These are phyloP conservation scores for Tephrocybe sp. DNA, from an alignment of 768 basidiomycete genomes.

Conservation along the genomic window DNA sequence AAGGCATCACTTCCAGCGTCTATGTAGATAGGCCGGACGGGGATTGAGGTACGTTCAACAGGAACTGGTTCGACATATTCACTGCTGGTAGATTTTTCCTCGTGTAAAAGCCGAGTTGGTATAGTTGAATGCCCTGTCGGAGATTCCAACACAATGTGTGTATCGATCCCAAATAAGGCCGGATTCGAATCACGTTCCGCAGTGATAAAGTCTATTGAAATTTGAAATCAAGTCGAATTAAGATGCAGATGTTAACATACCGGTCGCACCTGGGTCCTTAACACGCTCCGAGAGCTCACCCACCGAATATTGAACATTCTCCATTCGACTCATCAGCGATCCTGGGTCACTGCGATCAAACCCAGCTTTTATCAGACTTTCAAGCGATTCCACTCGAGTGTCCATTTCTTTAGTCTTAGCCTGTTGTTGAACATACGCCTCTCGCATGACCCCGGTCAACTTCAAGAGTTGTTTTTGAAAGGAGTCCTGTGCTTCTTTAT, in stretches of 20 bases:
- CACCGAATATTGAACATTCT: conserved; percentile 19
- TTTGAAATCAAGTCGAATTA: background rate
- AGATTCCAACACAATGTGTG: background rate
- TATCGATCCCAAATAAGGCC: background rate
- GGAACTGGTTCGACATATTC: background rate
- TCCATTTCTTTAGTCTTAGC: background rate
- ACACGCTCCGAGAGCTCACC: conserved; percentile 21
- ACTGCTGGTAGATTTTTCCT: background rate
- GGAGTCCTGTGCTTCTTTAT: conserved; percentile 10
- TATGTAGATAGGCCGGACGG: background rate
- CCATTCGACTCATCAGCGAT: conserved; percentile 16
- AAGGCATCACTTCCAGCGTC: conserved; percentile 1
- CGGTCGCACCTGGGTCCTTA: conserved; percentile 21
- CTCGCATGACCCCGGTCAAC: conserved; percentile 13
- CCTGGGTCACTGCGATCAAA: conserved; percentile 14
- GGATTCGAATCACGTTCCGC: background rate
- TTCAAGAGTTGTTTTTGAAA: conserved; percentile 7
- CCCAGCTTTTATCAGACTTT: conserved; percentile 17
- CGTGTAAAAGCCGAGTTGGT: no score
- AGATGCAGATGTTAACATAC: background rate
- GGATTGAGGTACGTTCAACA: background rate
- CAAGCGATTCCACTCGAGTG: conserved; percentile 17
- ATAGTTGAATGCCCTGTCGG: background rate
- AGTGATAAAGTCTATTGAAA: background rate
- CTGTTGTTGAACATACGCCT: conserved; percentile 11